Evolutionary conservation across 352 stramenopile genomes (phyloP), one percentile per base, ranked within the genome.

Genomic region (Globisporangium uncinulatum): DNA sequence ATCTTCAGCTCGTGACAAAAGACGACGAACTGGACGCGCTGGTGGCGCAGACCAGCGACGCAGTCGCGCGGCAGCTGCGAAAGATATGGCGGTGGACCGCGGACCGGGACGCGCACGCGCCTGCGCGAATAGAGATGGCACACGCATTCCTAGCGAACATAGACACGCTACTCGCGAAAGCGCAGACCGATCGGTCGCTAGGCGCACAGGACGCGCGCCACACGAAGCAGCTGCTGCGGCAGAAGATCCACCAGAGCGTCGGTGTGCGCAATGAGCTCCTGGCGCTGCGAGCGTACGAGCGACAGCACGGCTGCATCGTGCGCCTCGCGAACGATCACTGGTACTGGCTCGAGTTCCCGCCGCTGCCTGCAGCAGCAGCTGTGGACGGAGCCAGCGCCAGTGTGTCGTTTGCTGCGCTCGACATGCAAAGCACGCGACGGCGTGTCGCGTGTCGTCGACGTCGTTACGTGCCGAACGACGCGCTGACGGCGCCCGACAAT

Each of bases 241-340:
- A 87, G 56, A 83, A 80, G 36, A 86, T 92, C 41, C 66, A 81
- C 29, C 74, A 73, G 34, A 90, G 76, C 41, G 74, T 86, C 37
- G 83, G 83, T 11, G 73, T 69, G 45, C 78, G 83, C 32, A 90
- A 92, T 51, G 83, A 92, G 62, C 51, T 67, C 42, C 57, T 88
- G 51, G 83, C 74, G 43, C 56, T 92, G 11, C 60, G 82, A 70
- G 69, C 70, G 4, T 91, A 89, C 50, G 81, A 89, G 51, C 63
- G 61, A n/a, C 74, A 83, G 51, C 80, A 70, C 43, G 78, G 81
- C 56, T 76, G 63, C 32, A 44, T 19, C 0, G 79, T 92, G 32
- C 73, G 79, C 10, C 65, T 86, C n/a, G 79, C 68, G 44, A 90
- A 92, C 54, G 70, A 89, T 46, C 63, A 79, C 52, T 78, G 77